phyloP scores from a whole-genome alignment of 2,329 filamentous ascomycete species.

The Microcyclospora pomicola region DNA sequence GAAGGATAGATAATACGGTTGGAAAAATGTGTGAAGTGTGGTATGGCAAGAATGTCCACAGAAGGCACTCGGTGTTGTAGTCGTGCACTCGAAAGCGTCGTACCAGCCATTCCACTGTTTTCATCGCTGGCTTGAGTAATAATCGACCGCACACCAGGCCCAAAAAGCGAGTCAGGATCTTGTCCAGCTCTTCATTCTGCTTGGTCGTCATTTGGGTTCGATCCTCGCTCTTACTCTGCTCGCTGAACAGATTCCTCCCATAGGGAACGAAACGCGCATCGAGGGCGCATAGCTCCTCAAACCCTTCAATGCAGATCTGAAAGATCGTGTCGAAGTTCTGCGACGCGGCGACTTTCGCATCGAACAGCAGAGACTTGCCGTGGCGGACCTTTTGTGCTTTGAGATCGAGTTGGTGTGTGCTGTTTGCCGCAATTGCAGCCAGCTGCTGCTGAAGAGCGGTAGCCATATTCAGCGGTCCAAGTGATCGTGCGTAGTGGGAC shows the following conservation, averaged over 20 bases:
- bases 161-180: slow-evolving; percentile 67
- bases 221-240: slow-evolving; percentile 82
- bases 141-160: slow-evolving; percentile 63
- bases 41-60: slow-evolving; percentile 85
- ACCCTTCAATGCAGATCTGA: slow-evolving; percentile 75
- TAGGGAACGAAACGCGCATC: slow-evolving; percentile 69
- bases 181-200: slow-evolving; percentile 73
- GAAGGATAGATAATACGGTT: slow-evolving; percentile 75
- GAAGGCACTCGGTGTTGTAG: slow-evolving; percentile 63
- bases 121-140: slow-evolving; percentile 73
- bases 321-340: slow-evolving; percentile 88
- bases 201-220: slow-evolving; percentile 66
- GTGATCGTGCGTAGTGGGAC: too few species aligned
- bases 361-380: slow-evolving; percentile 89
- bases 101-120: slow-evolving; percentile 89
- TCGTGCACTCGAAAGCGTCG: slow-evolving; percentile 88
- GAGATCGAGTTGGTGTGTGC: slow-evolving; percentile 78
- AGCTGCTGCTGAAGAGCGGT: slow-evolving; percentile 86
- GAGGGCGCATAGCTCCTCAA: slow-evolving; percentile 77
- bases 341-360: slow-evolving; percentile 64
- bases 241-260: slow-evolving; percentile 70
- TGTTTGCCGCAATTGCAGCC: slow-evolving; percentile 79
- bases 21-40: slow-evolving; percentile 75
- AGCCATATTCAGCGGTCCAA: slow-evolving; percentile 42
- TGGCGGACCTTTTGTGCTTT: slow-evolving; percentile 87